Evolutionary conservation across 2,329 filamentous ascomycete genomes (phyloP).

Genomic region (Cryphonectria nitschkei): DNA sequence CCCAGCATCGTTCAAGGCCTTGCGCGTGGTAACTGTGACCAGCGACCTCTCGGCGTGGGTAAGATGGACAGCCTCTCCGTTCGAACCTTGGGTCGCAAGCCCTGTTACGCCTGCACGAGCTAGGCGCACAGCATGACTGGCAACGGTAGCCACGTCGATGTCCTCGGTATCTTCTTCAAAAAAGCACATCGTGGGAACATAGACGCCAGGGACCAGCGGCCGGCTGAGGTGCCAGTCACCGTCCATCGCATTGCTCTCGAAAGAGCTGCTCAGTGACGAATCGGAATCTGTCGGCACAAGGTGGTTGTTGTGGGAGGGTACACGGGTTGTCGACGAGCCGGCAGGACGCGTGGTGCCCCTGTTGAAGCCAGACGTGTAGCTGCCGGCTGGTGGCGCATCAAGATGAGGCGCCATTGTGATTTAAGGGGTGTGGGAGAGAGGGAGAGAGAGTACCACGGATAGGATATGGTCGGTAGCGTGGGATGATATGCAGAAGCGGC

Average conservation of each 20-base stretch:
- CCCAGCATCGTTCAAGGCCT: slow-evolving; percentile 68
- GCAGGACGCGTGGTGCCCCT: slow-evolving; percentile 40
- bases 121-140: slow-evolving; percentile 67
- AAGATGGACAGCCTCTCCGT: slow-evolving; percentile 81
- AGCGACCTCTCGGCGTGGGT: slow-evolving; percentile 70
- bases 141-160: slow-evolving; percentile 65
- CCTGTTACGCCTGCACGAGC: slow-evolving; percentile 74
- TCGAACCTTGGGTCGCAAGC: slow-evolving; percentile 78
- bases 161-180: slow-evolving; percentile 69
- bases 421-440: background rate
- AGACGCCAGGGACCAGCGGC: slow-evolving; percentile 58
- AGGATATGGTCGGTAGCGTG: slow-evolving; percentile 16
- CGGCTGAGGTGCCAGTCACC: slow-evolving; percentile 40
- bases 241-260: slow-evolving; percentile 44
- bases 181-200: slow-evolving; percentile 76
- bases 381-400: slow-evolving; percentile 49
- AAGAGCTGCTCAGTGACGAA: slow-evolving; percentile 48
- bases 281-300: slow-evolving; percentile 37
- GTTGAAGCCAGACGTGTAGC: slow-evolving; percentile 49
- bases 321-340: slow-evolving; percentile 38
- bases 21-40: slow-evolving; percentile 71
- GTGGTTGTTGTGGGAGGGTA: slow-evolving; percentile 28
- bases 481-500: slow-evolving; percentile 15
- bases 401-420: slow-evolving; percentile 50
- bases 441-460: slow-evolving; percentile 5